Conservation (phyloP, 768 basidiomycete species). For the Erythrobasidium yunnanense region DNA sequence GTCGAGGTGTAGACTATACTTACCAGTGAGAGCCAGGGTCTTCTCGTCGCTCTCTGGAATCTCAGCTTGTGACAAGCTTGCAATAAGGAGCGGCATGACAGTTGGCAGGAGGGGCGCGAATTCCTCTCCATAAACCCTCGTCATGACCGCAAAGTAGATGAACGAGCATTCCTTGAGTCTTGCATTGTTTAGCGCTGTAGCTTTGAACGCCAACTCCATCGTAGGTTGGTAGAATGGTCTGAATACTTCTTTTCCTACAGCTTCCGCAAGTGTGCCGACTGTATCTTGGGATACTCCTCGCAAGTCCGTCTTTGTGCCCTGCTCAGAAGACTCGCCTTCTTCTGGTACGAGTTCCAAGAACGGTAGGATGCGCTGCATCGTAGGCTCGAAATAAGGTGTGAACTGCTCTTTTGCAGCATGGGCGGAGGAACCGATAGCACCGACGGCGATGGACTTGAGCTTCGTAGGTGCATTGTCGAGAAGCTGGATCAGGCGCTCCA, state of each 20-base stretch:
- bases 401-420: constrained; percentile 88
- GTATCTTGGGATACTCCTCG: constrained; percentile 98
- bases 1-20: too few species aligned
- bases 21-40: constrained; percentile 17
- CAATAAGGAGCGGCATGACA: constrained; percentile 74
- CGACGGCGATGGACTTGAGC: constrained; percentile 88
- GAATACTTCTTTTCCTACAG: constrained; percentile 87
- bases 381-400: constrained; percentile 83
- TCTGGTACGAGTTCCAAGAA: constrained; percentile 62
- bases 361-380: constrained; percentile 74
- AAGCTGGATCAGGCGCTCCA: constrained; percentile 80
- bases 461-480: constrained; percentile 74
- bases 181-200: constrained; percentile 66
- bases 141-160: constrained; percentile 97
- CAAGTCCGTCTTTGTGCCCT: constrained; percentile 85
- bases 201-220: constrained; percentile 90
- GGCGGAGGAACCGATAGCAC: constrained; percentile 94
- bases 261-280: constrained; percentile 95
- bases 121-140: constrained; percentile 88
- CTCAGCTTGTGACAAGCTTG: constrained; percentile 72
- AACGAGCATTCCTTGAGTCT: constrained; percentile 88
- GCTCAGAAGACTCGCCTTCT: constrained; percentile 43
- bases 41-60: constrained; percentile 50
- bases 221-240: constrained; percentile 88
- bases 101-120: constrained; percentile 75